These are phyloP conservation scores for Candida albicans DNA, from an alignment of 1,139 yeast species.

Conservation along the genomic window DNA sequence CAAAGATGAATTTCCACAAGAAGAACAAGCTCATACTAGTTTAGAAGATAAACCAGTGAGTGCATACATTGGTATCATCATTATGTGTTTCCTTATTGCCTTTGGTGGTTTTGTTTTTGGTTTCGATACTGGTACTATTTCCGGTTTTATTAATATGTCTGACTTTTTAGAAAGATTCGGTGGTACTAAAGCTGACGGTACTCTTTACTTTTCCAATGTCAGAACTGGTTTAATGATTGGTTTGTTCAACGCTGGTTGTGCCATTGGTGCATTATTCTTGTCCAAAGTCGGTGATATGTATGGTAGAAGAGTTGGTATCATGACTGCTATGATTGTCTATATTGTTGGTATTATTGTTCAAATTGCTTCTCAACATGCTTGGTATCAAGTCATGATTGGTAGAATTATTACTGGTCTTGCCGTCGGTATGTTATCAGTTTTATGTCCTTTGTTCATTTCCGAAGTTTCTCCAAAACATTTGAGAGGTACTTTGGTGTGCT, in stretches of 20 bases:
- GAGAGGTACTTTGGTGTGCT: conserved; percentile 71
- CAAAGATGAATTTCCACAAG: conserved; percentile 47
- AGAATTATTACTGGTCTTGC: conserved; percentile 69
- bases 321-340: conserved; percentile 46
- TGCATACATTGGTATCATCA: conserved; percentile 11
- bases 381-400: conserved; percentile 59
- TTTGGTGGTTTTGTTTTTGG: conserved; percentile 73
- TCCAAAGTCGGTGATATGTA: conserved; percentile 51
- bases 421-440: conserved; percentile 67
- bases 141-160: conserved; percentile 62
- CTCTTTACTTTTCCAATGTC: conserved; percentile 39
- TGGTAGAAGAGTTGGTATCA: conserved; percentile 56
- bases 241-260: conserved; percentile 70
- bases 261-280: conserved; percentile 66
- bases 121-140: conserved; percentile 74
- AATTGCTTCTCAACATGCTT: conserved; percentile 35
- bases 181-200: conserved; percentile 26
- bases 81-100: conserved; percentile 44
- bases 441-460: conserved; percentile 67
- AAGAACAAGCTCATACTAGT: conserved; percentile 1
- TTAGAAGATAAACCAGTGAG: conserved; percentile 10
- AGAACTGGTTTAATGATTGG: conserved; percentile 61
- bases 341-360: conserved; percentile 50
- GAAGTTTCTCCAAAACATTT: conserved; percentile 69
- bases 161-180: conserved; percentile 54